phyloP scores from a whole-genome alignment of 2,329 filamentous ascomycete species.

The Thelonectria discophora region DNA sequence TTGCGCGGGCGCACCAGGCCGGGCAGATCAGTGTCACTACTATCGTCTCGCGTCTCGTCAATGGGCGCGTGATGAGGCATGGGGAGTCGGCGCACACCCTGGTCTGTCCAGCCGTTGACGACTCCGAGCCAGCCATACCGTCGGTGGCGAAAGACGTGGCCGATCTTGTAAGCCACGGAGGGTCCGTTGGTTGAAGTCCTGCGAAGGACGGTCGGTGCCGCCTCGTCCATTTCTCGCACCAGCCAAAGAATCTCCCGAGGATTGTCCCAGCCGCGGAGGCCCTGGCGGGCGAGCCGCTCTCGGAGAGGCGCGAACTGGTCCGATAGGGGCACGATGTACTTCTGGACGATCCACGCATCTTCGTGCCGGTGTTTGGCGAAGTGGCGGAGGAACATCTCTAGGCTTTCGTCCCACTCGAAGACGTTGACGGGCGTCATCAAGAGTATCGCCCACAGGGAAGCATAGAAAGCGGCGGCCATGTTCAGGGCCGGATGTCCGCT shows the following conservation, averaged over 20 bases:
- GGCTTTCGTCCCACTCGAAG: slow-evolving; percentile 65
- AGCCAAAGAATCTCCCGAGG: slow-evolving; percentile 44
- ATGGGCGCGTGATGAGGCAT: slow-evolving; percentile 40
- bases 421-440: slow-evolving; percentile 60
- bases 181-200: slow-evolving; percentile 39
- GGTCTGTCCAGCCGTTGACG: slow-evolving; percentile 86
- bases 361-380: slow-evolving; percentile 57
- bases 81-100: slow-evolving; percentile 44
- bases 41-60: slow-evolving; percentile 40
- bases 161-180: slow-evolving; percentile 67
- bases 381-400: slow-evolving; percentile 69
- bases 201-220: slow-evolving; percentile 49
- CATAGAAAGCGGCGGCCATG: slow-evolving; percentile 70
- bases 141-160: slow-evolving; percentile 84
- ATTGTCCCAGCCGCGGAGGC: slow-evolving; percentile 42
- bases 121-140: slow-evolving; percentile 83
- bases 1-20: slow-evolving; percentile 42
- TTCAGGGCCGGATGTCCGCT: slow-evolving; percentile 53
- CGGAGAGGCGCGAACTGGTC: slow-evolving; percentile 51
- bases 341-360: slow-evolving; percentile 76
- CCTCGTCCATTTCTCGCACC: slow-evolving; percentile 57
- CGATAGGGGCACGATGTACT: slow-evolving; percentile 70
- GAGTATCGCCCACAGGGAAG: slow-evolving; percentile 75
- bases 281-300: slow-evolving; percentile 41
- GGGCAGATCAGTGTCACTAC: slow-evolving; percentile 42